Base-by-base conservation (phyloP, 345 rosid genomes). In the Kernera saxatilis region DNA sequence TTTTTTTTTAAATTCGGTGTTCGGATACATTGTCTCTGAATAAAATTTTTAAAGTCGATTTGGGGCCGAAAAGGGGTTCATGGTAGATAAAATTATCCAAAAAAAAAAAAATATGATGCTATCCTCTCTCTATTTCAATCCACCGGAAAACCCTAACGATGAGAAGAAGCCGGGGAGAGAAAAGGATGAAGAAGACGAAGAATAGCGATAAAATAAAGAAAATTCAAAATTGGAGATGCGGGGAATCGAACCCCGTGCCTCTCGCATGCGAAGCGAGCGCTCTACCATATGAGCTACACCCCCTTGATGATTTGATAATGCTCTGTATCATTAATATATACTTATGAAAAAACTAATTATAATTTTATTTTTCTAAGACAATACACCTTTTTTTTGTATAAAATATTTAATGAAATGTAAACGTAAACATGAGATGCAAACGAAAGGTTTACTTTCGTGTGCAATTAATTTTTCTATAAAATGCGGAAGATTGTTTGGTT, bases 251-350 rank as follows among this genome's bases (percentile, higher is more conserved):
- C 96, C 88, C 88, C 86, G 96, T 88, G 87, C 97, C 96, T 91
- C 95, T 94, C 96, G 96, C 96, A 94, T 91, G 97, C 98, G 86
- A 89, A 88, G 96, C 96, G 92, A 91, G 91, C 89, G 92, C 97
- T 94, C 98, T 88, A 89, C 49, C 74, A 61, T 71, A 61, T 71
- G 75, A 71, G 61, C 68, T 70, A 70, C 74, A 87, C 19, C 68
- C 68, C 29, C 5, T 36, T 36, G 40, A 36, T 10, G 39, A 35
- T 2, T n/a, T n/a, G n/a, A n/a, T n/a, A n/a, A n/a, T n/a, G n/a
- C n/a, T n/a, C n/a, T n/a, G n/a, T n/a, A n/a, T n/a, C n/a, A n/a
- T n/a, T n/a, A n/a, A 5, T 33, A 4, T 33, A 33, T 33, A 33
- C 2, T 33, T 33, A 33, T 33, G 37, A 33, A 33, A n/a, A n/a